phyloP scores from a whole-genome alignment of 352 stramenopile genomes.

The Globisporangium nagaii region DNA sequence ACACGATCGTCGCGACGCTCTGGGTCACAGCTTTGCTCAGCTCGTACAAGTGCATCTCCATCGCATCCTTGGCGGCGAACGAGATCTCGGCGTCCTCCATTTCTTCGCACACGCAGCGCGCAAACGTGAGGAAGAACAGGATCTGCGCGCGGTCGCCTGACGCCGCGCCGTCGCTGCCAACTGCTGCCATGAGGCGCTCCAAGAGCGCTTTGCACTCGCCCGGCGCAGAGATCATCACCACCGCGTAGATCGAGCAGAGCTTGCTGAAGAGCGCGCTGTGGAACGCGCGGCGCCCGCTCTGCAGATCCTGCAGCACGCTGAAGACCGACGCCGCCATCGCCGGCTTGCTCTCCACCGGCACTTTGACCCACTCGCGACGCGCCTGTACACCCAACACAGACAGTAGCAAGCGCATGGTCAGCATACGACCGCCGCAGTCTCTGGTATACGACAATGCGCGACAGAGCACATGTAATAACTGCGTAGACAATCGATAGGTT shows the following conservation, averaged over 20 bases:
- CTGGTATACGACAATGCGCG: no score
- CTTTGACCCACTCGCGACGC: constrained; percentile 54
- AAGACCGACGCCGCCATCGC: constrained; percentile 33
- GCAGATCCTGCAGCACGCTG: constrained; percentile 27
- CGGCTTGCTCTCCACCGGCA: constrained; percentile 26
- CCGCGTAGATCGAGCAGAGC: constrained; percentile 51
- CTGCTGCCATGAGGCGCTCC: constrained; percentile 20
- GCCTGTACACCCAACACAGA: no score
- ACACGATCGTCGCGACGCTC: constrained; percentile 44
- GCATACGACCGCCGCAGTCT: no score
- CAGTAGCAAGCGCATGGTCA: no score
- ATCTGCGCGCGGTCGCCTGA: constrained; percentile 30
- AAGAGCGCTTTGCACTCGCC: constrained; percentile 45
- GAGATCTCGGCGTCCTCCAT: constrained; percentile 54
- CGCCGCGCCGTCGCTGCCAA: no score
- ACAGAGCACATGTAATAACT: no score
- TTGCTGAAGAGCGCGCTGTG: constrained; percentile 45
- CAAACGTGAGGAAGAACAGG: constrained; percentile 46
- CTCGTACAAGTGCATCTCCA: constrained; percentile 44
- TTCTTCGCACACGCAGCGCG: constrained; percentile 62
- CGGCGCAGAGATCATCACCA: constrained; percentile 44
- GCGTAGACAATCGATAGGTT: background rate
- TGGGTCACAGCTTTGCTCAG: constrained; percentile 40
- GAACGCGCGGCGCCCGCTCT: constrained; percentile 18
- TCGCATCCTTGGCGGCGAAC: constrained; percentile 56